Base-by-base conservation (phyloP, 2,329 filamentous ascomycete species). In the Fusarium xyrophilum region DNA sequence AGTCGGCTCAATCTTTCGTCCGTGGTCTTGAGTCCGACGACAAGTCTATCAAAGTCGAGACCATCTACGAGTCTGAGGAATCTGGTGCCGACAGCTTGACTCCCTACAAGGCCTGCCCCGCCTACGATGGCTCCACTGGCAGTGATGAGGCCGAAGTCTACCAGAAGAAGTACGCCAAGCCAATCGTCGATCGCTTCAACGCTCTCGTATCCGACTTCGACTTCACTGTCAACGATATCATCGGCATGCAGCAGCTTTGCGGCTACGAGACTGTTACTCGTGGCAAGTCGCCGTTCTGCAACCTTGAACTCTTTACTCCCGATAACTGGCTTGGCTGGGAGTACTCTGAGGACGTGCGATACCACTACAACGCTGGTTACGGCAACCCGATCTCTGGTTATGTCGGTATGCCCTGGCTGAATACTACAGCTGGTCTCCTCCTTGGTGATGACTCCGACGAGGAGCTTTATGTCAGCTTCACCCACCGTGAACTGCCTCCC, bases 251-350 rank as follows among this genome's bases (percentile, higher is more conserved):
- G 79, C 82, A 89, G 77, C 77, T 90, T 6, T 90, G 88, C 71
- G 88, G 88, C 2, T 90, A 90, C 73, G 88, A 90, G 75, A 86
- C 85, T 0, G 88, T 89, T 21, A 89, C 89, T 63, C 83, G 83
- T 1, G 88, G 88, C 4, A 84, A 81, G 46, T 89, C 87, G 0
- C 83, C 84, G 1, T 89, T 90, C 75, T 90, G 88, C 77, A 82
- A 85, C 55, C 79, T 87, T 0, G 81, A 84, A 19, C 80, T 89
- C 15, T 90, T 90, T 73, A 80, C 82, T 2, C 82, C 86, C 0
- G 83, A 88, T 67, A 88, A 90, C 65, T 90, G 88, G 88, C 84
- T 90, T n/a, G 81, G 81, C 5, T 90, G 88, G 78, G 88, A 90
- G 76, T 90, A 90, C 73, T 82, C 85, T 15, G 87, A 88, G 65